Conservation (phyloP, 2,329 filamentous ascomycete species). For the Fusarium guadeloupense region DNA sequence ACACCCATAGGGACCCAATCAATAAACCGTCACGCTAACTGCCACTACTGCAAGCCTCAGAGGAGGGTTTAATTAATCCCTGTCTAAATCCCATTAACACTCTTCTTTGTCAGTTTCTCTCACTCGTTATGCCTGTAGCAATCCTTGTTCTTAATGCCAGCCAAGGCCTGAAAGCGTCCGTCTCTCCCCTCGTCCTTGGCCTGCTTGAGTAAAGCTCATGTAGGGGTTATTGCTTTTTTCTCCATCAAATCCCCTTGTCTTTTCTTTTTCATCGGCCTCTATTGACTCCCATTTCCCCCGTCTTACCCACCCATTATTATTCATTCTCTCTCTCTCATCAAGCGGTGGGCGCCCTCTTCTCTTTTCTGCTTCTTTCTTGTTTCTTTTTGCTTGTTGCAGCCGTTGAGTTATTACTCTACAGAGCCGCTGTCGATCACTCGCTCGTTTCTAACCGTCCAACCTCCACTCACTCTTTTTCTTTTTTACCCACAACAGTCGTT, state of each 20-base stretch:
- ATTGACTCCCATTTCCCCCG: slow-evolving; percentile 12
- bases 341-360: slow-evolving; percentile 22
- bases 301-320: slow-evolving; percentile 11
- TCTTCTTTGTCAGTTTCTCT: too few relatives aligned
- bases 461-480: slow-evolving; percentile 13
- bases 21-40: slow-evolving; percentile 44
- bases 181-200: too few relatives aligned
- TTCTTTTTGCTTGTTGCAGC: slow-evolving; percentile 31
- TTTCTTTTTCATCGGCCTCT: too few relatives aligned
- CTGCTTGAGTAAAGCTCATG: background rate
- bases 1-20: slow-evolving; percentile 27
- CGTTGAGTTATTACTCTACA: slow-evolving; percentile 19
- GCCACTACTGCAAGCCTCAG: slow-evolving; percentile 37
- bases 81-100: slow-evolving; percentile 10
- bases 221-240: background rate
- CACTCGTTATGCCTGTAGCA: background rate
- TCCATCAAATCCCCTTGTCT: slow-evolving; percentile 1
- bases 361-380: slow-evolving; percentile 18
- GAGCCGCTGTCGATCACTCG: slow-evolving; percentile 41
- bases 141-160: slow-evolving; percentile 6
- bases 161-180: slow-evolving; percentile 9
- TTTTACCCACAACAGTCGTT: slow-evolving; percentile 28
- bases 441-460: slow-evolving; percentile 29
- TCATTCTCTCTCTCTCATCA: slow-evolving; percentile 22
- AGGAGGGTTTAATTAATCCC: slow-evolving; percentile 27